Conservation (phyloP, 73 alveolate species). For the Halteria grandinella region DNA sequence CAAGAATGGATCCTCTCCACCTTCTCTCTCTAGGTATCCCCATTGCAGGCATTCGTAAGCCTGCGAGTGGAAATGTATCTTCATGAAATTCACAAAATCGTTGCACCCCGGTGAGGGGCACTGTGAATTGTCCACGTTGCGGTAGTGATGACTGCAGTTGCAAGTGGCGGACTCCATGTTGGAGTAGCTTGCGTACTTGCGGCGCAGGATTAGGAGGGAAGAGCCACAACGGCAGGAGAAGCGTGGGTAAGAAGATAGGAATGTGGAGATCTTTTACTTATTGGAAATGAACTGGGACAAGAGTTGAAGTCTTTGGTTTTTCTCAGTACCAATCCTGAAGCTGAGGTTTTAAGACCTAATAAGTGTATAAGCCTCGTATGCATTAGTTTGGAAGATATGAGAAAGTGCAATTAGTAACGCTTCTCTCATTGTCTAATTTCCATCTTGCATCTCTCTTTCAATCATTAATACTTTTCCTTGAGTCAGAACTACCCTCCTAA, state of each 20-base stretch:
- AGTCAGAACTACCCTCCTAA: conserved; percentile 81
- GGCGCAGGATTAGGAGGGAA: conserved; percentile 62
- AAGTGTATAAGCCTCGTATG: conserved; percentile 91
- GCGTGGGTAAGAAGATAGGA: conserved; percentile 77
- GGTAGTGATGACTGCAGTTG: conserved; percentile 72
- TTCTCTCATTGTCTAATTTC: conserved; percentile 84
- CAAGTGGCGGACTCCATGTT: conserved; percentile 62
- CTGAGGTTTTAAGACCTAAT: conserved; percentile 71
- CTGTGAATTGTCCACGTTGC: conserved; percentile 74
- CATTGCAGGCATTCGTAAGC: conserved; percentile 73
- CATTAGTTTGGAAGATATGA: conserved; percentile 80
- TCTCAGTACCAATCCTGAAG: conserved; percentile 14
- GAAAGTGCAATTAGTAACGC: conserved; percentile 80
- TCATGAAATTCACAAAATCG: conserved; percentile 69
- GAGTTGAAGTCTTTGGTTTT: neutral
- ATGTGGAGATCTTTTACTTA: conserved; percentile 44
- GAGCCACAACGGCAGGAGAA: conserved; percentile 85
- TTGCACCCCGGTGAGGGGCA: conserved; percentile 91
- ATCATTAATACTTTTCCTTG: conserved; percentile 93
- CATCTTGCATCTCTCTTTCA: too few relatives aligned
- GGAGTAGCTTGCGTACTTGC: conserved; percentile 72
- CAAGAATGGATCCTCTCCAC: conserved; percentile 74
- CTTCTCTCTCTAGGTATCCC: conserved; percentile 82
- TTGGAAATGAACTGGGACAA: conserved; percentile 28
- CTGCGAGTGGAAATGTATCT: conserved; percentile 47